These are phyloP conservation scores for Neurospora sp. DNA, from an alignment of 495 filamentous ascomycete genomes.

Conservation along the genomic window DNA sequence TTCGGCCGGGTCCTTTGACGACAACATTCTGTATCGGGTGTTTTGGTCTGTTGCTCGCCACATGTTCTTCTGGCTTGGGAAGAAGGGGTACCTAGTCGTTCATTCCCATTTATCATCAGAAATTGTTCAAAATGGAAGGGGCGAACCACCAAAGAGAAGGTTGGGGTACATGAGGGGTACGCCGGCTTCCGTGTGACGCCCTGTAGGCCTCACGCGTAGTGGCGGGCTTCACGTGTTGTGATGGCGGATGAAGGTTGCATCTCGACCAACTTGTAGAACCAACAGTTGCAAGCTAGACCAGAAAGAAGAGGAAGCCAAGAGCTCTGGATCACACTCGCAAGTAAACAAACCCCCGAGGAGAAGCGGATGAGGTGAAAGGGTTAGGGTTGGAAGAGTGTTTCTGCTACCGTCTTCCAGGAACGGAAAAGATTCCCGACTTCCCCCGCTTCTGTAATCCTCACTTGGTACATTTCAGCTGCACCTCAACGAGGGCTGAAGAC, in stretches of 20 bases:
- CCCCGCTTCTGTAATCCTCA: not conserved
- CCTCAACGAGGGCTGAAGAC: not conserved
- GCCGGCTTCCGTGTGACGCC: not conserved
- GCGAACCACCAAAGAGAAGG: not conserved
- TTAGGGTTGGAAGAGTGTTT: not conserved
- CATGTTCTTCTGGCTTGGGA: not conserved
- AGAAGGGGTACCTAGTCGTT: not conserved
- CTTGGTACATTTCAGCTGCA: not conserved
- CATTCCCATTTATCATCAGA: not conserved
- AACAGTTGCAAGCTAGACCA: not conserved
- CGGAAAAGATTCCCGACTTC: not conserved
- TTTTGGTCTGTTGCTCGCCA: not conserved
- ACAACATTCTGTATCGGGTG: not conserved
- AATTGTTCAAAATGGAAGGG: not conserved
- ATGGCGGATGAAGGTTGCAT: not conserved
- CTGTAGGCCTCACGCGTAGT: not conserved
- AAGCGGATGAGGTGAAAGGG: not conserved
- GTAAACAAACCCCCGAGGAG: not conserved
- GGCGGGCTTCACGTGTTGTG: not conserved
- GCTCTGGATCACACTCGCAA: not conserved
- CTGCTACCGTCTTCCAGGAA: not conserved
- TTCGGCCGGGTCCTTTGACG: not conserved
- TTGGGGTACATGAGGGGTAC: not conserved
- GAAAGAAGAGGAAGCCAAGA: not conserved
- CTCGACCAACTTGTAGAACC: not conserved